Percentiles rank a stretch among this genome's conserved stretches.
phyloP scores from a whole-genome alignment of 495 filamentous ascomycete species.

The Oidiodendron maius region DNA sequence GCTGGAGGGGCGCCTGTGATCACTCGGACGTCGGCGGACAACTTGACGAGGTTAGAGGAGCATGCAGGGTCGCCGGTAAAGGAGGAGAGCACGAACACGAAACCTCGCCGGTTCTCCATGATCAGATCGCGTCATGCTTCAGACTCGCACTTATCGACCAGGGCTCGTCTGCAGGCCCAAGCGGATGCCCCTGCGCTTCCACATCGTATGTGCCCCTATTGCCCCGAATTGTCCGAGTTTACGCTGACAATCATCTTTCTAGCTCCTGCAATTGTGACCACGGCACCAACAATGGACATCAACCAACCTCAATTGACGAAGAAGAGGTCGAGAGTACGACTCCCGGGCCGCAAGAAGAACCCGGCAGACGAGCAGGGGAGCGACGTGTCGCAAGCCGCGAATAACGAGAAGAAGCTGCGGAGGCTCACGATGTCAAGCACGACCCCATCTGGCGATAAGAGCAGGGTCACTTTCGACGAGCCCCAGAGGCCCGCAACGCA shows the following conservation, averaged over 20 bases:
- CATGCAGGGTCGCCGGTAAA: slow-evolving; percentile 20
- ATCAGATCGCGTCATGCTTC: slow-evolving; percentile 89
- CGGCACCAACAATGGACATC: slow-evolving; percentile 73
- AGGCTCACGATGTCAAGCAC: slow-evolving; percentile 32
- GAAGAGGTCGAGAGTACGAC: slow-evolving; percentile 44
- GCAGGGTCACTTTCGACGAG: slow-evolving; percentile 60
- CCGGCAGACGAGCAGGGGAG: slow-evolving; percentile 7
- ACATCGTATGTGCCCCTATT: slow-evolving; percentile 48
- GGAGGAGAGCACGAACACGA: slow-evolving; percentile 39
- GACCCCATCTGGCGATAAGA: slow-evolving; percentile 35
- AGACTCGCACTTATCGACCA: slow-evolving; percentile 80
- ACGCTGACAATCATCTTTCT: too few relatives aligned
- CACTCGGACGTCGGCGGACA: slow-evolving; percentile 11
- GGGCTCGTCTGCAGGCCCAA: slow-evolving; percentile 66
- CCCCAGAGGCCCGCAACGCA: slow-evolving; percentile 52
- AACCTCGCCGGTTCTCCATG: slow-evolving; percentile 75
- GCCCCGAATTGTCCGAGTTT: too few relatives aligned
- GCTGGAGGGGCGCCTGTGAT: not conserved
- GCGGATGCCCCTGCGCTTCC: slow-evolving; percentile 61
- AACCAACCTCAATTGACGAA: slow-evolving; percentile 37
- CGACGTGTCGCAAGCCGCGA: slow-evolving; percentile 19
- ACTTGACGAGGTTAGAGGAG: slow-evolving; percentile 12
- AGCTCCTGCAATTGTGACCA: slow-evolving; percentile 92
- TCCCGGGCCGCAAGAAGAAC: slow-evolving; percentile 36
- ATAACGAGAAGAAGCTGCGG: slow-evolving; percentile 31